These are phyloP conservation scores for Lepidopterella palustris DNA, from an alignment of 495 filamentous ascomycete species.

Conservation along the genomic window DNA sequence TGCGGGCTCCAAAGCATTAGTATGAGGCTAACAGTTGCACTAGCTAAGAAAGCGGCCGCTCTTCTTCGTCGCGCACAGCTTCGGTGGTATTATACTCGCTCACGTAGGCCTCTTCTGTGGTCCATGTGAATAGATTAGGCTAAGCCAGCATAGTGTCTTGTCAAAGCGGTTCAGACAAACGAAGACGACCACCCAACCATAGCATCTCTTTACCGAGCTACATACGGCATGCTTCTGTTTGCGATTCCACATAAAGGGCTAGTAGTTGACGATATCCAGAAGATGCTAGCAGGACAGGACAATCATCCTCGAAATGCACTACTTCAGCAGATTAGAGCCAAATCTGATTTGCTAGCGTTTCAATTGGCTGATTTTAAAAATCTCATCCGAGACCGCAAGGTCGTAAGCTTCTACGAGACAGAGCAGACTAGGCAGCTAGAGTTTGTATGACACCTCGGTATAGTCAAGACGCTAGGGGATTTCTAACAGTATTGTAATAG, in stretches of 20 bases:
- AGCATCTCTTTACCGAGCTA: slow-evolving; percentile 34
- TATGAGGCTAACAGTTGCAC: neutral
- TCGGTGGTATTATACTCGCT: no score
- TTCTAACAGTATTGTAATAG: neutral
- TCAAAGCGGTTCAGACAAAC: slow-evolving; percentile 29
- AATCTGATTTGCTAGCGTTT: slow-evolving; percentile 30
- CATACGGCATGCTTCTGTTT: slow-evolving; percentile 38
- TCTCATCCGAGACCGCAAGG: slow-evolving; percentile 29
- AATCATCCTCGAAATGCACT: slow-evolving; percentile 29
- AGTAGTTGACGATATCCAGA: slow-evolving; percentile 32
- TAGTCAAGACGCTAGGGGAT: neutral
- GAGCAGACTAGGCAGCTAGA: slow-evolving; percentile 29
- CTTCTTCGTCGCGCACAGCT: slow-evolving; percentile 9
- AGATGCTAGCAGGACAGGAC: slow-evolving; percentile 28
- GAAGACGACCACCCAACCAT: no score
- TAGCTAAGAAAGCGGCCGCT: slow-evolving; percentile 10
- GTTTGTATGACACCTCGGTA: slow-evolving; percentile 4
- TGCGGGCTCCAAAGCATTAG: neutral
- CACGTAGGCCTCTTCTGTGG: no score
- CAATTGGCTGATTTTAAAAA: slow-evolving; percentile 21
- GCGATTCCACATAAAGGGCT: slow-evolving; percentile 35
- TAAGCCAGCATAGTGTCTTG: slow-evolving; percentile 23
- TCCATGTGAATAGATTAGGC: neutral
- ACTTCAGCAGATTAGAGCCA: slow-evolving; percentile 13
- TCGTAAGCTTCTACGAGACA: no score